A percentile compares a stretch with the other conserved stretches of the same genome.
phyloP scores from a whole-genome alignment of 2,329 filamentous ascomycete species.

The Diaporthe longicolla region DNA sequence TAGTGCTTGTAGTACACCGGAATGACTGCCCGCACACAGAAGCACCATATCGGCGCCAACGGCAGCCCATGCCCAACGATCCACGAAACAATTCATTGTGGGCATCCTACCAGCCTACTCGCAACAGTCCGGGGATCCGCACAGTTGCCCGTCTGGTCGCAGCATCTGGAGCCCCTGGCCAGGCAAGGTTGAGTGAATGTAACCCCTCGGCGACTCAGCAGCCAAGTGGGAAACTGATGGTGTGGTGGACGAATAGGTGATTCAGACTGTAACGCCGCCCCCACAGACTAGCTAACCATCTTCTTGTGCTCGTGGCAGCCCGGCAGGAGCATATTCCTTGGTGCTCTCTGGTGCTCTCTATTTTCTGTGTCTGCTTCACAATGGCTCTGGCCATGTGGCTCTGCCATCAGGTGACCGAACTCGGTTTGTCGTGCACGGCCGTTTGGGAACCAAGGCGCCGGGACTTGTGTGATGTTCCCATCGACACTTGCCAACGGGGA shows the following conservation, averaged over 20 bases:
- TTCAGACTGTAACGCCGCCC: neutral
- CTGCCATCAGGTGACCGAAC: conserved; percentile 6
- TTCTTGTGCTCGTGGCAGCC: neutral
- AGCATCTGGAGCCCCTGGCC: conserved; percentile 4
- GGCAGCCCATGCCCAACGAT: neutral
- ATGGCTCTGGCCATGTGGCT: neutral
- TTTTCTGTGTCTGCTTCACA: neutral
- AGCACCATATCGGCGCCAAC: conserved; percentile 2
- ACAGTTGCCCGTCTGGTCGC: neutral
- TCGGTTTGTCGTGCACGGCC: neutral
- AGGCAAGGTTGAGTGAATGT: conserved; percentile 21
- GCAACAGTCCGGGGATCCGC: neutral
- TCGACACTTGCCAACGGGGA: conserved; percentile 18
- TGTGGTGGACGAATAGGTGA: neutral
- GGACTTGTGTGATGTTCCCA: neutral
- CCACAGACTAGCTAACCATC: neutral
- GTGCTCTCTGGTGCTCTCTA: neutral
- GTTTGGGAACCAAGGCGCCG: conserved; percentile 6
- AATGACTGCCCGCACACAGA: neutral
- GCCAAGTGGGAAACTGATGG: conserved; percentile 9
- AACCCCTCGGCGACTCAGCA: conserved; percentile 27
- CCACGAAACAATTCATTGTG: conserved; percentile 13
- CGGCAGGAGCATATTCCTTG: neutral
- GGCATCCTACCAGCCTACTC: conserved; percentile 4
- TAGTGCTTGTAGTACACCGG: conserved; percentile 3